Conservation (phyloP, 2,329 filamentous ascomycete genomes). For the Aspergillus flavus region DNA sequence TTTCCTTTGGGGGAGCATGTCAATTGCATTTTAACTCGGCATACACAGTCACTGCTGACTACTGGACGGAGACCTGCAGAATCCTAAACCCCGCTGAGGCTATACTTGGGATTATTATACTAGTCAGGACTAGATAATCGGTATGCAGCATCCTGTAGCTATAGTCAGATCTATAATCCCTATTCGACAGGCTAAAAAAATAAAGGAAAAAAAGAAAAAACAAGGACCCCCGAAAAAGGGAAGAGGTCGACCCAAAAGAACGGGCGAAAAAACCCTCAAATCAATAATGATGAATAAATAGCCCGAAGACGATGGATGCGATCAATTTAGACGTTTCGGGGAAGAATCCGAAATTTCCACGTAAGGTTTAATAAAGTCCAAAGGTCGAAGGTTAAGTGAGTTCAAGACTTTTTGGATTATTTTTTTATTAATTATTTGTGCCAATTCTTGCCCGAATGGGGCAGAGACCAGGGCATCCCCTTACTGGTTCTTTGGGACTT, state of each 20-base stretch:
- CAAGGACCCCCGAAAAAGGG: conserved; percentile 1
- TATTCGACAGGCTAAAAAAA: not conserved
- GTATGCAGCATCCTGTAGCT: conserved; percentile 1
- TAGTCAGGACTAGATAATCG: not conserved
- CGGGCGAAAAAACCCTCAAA: conserved; percentile 18
- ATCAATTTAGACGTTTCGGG: conserved; percentile 4
- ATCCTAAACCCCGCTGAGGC: not conserved
- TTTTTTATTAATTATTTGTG: not conserved
- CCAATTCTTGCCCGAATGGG: not conserved
- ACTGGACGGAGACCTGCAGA: not conserved
- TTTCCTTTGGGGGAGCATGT: no score
- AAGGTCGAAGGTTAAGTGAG: conserved; percentile 3
- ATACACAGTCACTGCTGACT: not conserved
- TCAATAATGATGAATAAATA: conserved; percentile 8
- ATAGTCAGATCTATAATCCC: conserved; percentile 4
- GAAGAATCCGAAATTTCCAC: conserved; percentile 5
- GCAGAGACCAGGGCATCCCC: not conserved
- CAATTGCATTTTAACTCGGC: not conserved
- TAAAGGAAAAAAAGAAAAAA: not conserved
- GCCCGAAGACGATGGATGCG: conserved; percentile 12
- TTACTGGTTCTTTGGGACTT: not conserved
- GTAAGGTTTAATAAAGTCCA: conserved; percentile 8
- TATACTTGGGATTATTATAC: not conserved
- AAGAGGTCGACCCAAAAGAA: conserved; percentile 18
- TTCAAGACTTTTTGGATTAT: not conserved